Evolutionary conservation across 2,329 filamentous ascomycete genomes (phyloP), one percentile per base, ranked within the genome.

Genomic region (Alternaria consortialis): DNA sequence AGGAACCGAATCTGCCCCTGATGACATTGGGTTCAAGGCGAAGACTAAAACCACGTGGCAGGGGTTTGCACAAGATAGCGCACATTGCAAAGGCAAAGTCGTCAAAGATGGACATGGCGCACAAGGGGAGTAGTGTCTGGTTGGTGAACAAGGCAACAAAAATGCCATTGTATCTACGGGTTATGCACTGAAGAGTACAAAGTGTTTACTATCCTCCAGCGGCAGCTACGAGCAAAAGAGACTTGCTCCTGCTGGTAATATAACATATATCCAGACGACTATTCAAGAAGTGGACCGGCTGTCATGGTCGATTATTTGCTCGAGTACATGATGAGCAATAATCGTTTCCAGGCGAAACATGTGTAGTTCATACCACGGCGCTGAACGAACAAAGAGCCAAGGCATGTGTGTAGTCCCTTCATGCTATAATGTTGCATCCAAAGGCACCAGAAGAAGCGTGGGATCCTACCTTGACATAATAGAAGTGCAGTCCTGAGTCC

Each of bases 401-500:
- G 46, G 37, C 13, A 12, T 36, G 20, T n/a, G 20, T 46, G 13
- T 17, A 54, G 36, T 40, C 31, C 11, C 17, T 27, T 27, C 27
- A 48, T 39, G 23, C 43, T 48, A 60, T n/a, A n/a, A n/a, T 47
- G 23, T 53, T 23, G 42, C 39, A 34, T 42, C 50, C 48, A 53
- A 44, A 54, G 50, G 37, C 25, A 37, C 51, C 46, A 57, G 42
- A 51, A 39, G 44, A 46, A 39, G 48, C 42, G 53, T 58, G 53
- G 62, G 27, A 54, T 63, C 64, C 67, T 69, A 71, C 69, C 68
- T 68, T 60, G 34, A 64, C 52, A 58, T 39, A 58, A 57, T 50
- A 62, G 42, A 44, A 34, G 42, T 47, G 47, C 20, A 52, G 48
- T 50, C 44, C 43, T 53, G 40, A 56, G 23, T 27, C 36, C 53